A percentile compares a stretch with the other conserved stretches of the same genome.
phyloP scores from a whole-genome alignment of 2,329 filamentous ascomycete species.

The Sarocladiaceae sp. region DNA sequence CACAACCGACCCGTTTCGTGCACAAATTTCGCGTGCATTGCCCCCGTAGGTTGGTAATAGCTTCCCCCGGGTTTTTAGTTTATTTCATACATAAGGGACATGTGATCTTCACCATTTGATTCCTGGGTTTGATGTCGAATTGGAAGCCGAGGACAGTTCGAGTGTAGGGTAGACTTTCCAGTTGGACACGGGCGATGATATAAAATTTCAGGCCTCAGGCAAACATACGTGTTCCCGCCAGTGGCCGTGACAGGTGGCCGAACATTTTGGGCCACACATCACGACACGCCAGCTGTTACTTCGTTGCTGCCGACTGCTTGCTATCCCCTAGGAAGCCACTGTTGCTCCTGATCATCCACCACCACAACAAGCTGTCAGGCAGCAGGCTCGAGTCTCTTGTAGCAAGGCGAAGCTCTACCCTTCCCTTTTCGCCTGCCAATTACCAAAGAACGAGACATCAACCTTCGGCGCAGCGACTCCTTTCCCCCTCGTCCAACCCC shows the following conservation, averaged over 20 bases:
- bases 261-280: constrained; percentile 9
- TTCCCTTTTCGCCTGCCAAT: background rate
- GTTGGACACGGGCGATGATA: background rate
- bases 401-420: background rate
- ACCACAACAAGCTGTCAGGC: background rate
- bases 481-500: constrained; percentile 8
- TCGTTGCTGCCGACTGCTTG: constrained; percentile 7
- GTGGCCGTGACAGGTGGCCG: constrained; percentile 9
- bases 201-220: no score
- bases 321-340: background rate
- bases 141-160: background rate
- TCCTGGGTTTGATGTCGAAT: background rate
- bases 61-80: no score
- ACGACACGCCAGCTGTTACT: constrained; percentile 8
- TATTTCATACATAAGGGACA: no score
- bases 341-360: constrained; percentile 1
- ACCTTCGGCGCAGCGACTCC: constrained; percentile 1
- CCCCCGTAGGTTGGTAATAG: no score
- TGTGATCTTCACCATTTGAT: no score
- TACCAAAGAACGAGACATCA: background rate
- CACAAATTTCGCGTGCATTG: no score
- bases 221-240: background rate
- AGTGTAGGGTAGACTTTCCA: background rate
- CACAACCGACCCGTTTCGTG: no score
- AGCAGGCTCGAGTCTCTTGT: background rate